Conservation (phyloP, 441 rosid species). For the Populus hybrid region DNA sequence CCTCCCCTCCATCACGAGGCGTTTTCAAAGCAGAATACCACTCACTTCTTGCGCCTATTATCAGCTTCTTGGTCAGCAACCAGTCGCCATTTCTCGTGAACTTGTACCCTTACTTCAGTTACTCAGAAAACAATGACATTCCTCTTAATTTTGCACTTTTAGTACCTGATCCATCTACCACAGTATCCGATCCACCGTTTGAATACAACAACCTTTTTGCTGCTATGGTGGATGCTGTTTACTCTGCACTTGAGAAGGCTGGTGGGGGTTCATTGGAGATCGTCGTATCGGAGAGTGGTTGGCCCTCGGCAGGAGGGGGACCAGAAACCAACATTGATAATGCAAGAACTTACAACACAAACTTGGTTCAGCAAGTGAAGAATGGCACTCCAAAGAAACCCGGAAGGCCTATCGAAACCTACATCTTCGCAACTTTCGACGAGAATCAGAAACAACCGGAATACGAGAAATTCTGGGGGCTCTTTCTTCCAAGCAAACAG, state of each 20-base stretch:
- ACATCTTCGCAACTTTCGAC: slow-evolving; percentile 47
- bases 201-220: slow-evolving; percentile 40
- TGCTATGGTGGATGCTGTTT: slow-evolving; percentile 40
- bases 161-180: slow-evolving; percentile 14
- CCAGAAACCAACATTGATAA: slow-evolving; percentile 25
- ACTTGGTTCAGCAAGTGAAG: slow-evolving; percentile 45
- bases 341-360: slow-evolving; percentile 40
- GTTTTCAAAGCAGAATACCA: slow-evolving; percentile 22
- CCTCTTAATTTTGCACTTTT: slow-evolving; percentile 40
- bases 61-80: slow-evolving; percentile 30
- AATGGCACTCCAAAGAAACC: slow-evolving; percentile 46
- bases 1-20: slow-evolving; percentile 38
- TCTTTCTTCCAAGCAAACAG: slow-evolving; percentile 28
- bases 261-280: slow-evolving; percentile 36
- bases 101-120: slow-evolving; percentile 37
- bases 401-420: slow-evolving; percentile 43
- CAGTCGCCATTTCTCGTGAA: slow-evolving; percentile 38
- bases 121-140: slow-evolving; percentile 15
- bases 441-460: slow-evolving; percentile 38
- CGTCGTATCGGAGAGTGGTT: slow-evolving; percentile 54
- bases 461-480: slow-evolving; percentile 30
- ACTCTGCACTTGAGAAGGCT: slow-evolving; percentile 43
- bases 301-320: slow-evolving; percentile 42
- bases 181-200: slow-evolving; percentile 24
- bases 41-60: slow-evolving; percentile 32